phyloP scores from a whole-genome alignment of 306 rosid species.

The Quillaja saponaria region DNA sequence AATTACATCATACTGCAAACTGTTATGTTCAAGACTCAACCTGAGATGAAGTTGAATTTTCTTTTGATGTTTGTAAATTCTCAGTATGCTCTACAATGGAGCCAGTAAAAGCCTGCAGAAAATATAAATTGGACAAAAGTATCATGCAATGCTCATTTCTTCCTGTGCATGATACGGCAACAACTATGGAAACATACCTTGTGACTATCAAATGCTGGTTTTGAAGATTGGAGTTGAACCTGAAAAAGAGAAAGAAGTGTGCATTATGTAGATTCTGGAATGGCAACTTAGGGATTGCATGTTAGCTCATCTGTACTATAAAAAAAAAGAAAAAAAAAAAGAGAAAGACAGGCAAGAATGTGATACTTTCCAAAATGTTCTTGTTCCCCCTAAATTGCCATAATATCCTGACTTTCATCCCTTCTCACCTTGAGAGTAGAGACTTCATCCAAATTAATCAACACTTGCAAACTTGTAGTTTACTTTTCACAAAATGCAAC shows the following conservation, averaged over 20 bases:
- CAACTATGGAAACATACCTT: conserved; percentile 42
- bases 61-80: conserved; percentile 39
- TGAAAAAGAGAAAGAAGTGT: conserved; percentile 38
- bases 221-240: conserved; percentile 42
- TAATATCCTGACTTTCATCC: no score
- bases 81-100: conserved; percentile 67
- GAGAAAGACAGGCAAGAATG: no score
- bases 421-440: no score
- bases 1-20: conserved; percentile 5
- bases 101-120: conserved; percentile 80
- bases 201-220: conserved; percentile 52
- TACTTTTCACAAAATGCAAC: no score
- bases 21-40: conserved; percentile 34
- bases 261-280: background rate
- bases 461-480: no score
- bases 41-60: conserved; percentile 49
- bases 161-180: background rate
- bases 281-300: no score
- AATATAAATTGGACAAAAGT: conserved; percentile 7
- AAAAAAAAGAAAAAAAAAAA: no score
- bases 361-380: no score
- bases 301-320: no score
- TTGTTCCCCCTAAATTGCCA: no score
- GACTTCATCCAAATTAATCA: no score
- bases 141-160: background rate